Percentiles rank a stretch among this genome's conserved stretches.
Conservation (phyloP, 352 stramenopile genomes). For the Phytophthora sp. region DNA sequence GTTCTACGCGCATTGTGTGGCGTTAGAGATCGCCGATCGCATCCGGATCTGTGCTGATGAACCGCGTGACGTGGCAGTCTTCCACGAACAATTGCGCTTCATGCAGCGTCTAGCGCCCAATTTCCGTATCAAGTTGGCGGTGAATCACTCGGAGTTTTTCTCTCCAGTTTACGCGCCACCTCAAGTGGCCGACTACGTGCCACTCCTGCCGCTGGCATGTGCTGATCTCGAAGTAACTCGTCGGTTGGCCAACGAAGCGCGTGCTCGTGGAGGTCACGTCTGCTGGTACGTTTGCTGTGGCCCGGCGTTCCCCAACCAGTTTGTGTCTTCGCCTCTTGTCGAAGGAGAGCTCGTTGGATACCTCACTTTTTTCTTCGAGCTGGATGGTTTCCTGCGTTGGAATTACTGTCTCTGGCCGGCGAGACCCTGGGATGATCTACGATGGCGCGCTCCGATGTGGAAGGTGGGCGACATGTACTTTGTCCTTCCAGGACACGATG, state of each 20-base stretch:
- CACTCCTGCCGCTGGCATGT: slow-evolving; percentile 71
- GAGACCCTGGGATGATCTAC: slow-evolving; percentile 62
- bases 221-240: slow-evolving; percentile 67
- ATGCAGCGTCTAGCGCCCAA: slow-evolving; percentile 63
- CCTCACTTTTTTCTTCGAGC: slow-evolving; percentile 77
- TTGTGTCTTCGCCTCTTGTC: slow-evolving; percentile 75
- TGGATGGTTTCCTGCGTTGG: slow-evolving; percentile 85
- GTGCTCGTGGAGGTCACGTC: slow-evolving; percentile 60
- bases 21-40: slow-evolving; percentile 57
- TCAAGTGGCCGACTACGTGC: slow-evolving; percentile 77
- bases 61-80: slow-evolving; percentile 55
- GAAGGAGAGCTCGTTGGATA: slow-evolving; percentile 80
- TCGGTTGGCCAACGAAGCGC: slow-evolving; percentile 56
- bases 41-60: slow-evolving; percentile 80
- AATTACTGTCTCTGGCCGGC: slow-evolving; percentile 81
- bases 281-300: slow-evolving; percentile 87
- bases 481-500: slow-evolving; percentile 68
- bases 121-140: slow-evolving; percentile 76
- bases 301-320: slow-evolving; percentile 76
- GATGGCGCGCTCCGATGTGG: slow-evolving; percentile 69
- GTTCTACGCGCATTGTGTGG: slow-evolving; percentile 72
- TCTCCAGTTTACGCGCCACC: slow-evolving; percentile 53
- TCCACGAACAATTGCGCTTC: slow-evolving; percentile 72
- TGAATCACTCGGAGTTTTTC: slow-evolving; percentile 81
- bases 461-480: slow-evolving; percentile 88